Evolutionary conservation across 2,329 filamentous ascomycete genomes (phyloP).

Genomic region (Fusarium solani-melongenae): DNA sequence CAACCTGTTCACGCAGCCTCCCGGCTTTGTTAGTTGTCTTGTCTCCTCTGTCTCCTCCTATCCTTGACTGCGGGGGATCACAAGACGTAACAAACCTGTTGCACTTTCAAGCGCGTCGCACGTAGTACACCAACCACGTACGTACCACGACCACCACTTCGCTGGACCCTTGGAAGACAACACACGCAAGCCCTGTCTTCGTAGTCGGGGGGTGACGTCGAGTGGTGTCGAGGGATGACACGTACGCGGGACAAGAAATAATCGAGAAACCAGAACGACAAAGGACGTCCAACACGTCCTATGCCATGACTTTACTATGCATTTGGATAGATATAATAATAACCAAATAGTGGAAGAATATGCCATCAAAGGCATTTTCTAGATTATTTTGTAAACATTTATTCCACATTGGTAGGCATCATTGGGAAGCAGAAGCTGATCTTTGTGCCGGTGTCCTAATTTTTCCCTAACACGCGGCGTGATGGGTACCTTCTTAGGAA

Average conservation of each 20-base stretch:
- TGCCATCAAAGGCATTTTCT: background rate
- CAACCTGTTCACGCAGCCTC: background rate
- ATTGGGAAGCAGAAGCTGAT: background rate
- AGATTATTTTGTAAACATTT: background rate
- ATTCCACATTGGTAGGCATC: background rate
- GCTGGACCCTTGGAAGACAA: conserved; percentile 2
- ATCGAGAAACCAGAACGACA: background rate
- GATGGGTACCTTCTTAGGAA: background rate
- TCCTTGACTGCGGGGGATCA: background rate
- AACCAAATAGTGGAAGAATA: background rate
- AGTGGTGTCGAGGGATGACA: conserved; percentile 27
- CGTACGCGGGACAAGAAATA: conserved; percentile 1
- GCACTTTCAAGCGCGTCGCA: conserved; percentile 2
- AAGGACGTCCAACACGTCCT: background rate
- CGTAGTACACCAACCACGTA: conserved; percentile 11
- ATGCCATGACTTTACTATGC: background rate
- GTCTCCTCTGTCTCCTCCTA: background rate
- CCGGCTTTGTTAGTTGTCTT: background rate
- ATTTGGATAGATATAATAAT: background rate
- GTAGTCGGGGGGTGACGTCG: background rate
- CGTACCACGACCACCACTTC: conserved; percentile 4
- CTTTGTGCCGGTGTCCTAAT: background rate
- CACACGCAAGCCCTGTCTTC: conserved; percentile 8
- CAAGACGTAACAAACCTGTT: conserved; percentile 2
- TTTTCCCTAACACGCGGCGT: background rate